A percentile compares a stretch with the other conserved stretches of the same genome.
These are phyloP conservation scores for Aegilops umbellulata DNA, from an alignment of 176 grass and related monocot species.

Conservation along the genomic window DNA sequence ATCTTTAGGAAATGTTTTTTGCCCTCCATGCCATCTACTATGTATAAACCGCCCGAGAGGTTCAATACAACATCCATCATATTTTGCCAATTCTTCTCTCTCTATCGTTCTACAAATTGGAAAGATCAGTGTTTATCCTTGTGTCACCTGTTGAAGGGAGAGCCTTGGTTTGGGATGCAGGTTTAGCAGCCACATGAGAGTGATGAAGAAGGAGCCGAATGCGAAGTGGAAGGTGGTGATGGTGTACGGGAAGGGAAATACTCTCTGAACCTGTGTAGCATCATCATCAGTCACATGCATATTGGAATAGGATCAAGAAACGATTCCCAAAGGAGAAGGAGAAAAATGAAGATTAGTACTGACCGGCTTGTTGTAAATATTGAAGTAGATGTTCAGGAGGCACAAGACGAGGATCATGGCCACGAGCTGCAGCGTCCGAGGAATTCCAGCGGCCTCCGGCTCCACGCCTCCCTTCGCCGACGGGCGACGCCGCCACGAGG, in stretches of 20 bases:
- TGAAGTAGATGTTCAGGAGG: conserved; percentile 81
- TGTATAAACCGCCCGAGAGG: too few relatives aligned
- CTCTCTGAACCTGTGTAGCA: conserved; percentile 57
- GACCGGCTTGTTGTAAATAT: conserved; percentile 74
- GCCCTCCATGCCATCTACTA: too few relatives aligned
- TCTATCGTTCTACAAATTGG: too few relatives aligned
- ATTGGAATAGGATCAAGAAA: neutral
- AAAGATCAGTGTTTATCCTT: neutral
- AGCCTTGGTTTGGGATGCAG: conserved; percentile 67
- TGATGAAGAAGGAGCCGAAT: conserved; percentile 65
- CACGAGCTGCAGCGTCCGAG: conserved; percentile 40
- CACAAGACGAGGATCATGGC: conserved; percentile 67
- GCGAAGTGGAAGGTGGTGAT: conserved; percentile 79
- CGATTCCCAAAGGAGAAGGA: neutral
- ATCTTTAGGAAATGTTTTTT: too few relatives aligned
- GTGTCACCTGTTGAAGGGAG: conserved; percentile 56
- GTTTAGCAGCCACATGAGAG: conserved; percentile 84
- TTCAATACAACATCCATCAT: too few relatives aligned
- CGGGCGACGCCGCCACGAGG: neutral
- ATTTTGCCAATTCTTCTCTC: too few relatives aligned
- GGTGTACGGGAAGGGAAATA: conserved; percentile 75
- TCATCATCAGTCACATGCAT: neutral
- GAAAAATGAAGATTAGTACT: neutral
- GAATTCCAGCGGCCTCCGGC: conserved; percentile 13
- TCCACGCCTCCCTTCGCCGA: neutral